These are phyloP conservation scores for Pseudoscleropodium purum DNA, from an alignment of 225 moss, liverwort and hornwort genomes.

Conservation along the genomic window DNA sequence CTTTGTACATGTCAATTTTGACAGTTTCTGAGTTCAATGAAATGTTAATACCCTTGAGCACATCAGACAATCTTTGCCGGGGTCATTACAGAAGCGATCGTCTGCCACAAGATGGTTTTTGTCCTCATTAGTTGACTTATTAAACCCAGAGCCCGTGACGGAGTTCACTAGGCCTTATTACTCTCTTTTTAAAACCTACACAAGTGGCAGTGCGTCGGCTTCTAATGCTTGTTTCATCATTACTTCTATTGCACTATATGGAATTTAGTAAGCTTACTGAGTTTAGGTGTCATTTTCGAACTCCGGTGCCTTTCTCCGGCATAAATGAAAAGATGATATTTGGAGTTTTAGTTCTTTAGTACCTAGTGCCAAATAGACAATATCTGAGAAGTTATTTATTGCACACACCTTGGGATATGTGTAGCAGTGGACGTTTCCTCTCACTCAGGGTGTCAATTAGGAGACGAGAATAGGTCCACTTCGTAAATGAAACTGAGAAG, in stretches of 20 bases:
- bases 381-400: not conserved
- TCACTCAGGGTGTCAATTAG: not conserved
- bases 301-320: not conserved
- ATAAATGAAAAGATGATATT: not conserved
- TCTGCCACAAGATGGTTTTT: not conserved
- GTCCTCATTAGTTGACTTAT: not conserved
- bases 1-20: constrained; percentile 59
- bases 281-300: not conserved
- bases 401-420: not conserved
- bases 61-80: constrained; percentile 18
- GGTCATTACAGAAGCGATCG: not conserved
- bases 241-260: not conserved
- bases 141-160: not conserved
- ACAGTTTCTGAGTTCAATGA: constrained; percentile 44
- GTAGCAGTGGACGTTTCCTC: not conserved
- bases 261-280: not conserved
- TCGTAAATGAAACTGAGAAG: not conserved
- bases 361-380: not conserved
- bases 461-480: not conserved
- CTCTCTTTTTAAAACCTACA: not conserved
- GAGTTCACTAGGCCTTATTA: not conserved
- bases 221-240: not conserved
- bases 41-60: constrained; percentile 42
- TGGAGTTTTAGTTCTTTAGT: not conserved
- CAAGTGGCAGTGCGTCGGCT: not conserved